These are phyloP conservation scores for Marchantia paleacea DNA, from an alignment of 225 moss, liverwort and hornwort genomes.

Conservation along the genomic window DNA sequence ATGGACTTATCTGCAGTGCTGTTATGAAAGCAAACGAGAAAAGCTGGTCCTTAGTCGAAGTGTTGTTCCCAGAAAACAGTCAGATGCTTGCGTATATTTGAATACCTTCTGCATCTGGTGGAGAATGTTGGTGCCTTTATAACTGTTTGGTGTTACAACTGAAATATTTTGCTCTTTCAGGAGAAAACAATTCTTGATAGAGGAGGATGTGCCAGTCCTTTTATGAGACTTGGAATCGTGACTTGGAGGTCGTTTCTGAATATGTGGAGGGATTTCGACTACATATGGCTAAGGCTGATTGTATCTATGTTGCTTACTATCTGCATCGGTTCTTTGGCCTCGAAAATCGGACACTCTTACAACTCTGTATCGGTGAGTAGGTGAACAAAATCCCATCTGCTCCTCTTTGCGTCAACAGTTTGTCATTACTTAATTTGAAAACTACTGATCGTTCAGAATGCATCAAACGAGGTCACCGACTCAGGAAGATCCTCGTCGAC, in stretches of 20 bases:
- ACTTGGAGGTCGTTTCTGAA: constrained; percentile 53
- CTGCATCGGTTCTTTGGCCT: constrained; percentile 46
- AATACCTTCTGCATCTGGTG: neutral
- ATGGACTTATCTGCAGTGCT: neutral
- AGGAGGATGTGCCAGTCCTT: constrained; percentile 23
- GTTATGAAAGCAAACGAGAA: neutral
- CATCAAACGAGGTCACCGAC: no score
- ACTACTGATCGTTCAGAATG: no score
- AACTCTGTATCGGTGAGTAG: constrained; percentile 36
- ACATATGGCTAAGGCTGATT: constrained; percentile 52
- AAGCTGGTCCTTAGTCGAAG: neutral
- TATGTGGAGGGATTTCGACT: constrained; percentile 50
- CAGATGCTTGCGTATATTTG: no score
- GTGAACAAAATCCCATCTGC: neutral
- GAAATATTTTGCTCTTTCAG: constrained; percentile 23
- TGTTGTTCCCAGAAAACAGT: neutral
- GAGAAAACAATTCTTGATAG: constrained; percentile 36
- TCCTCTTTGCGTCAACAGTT: neutral
- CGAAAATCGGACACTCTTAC: constrained; percentile 41
- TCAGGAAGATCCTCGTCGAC: no score
- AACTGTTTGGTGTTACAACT: neutral
- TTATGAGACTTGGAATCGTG: constrained; percentile 40
- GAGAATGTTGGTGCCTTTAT: neutral
- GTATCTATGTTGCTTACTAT: constrained; percentile 39
- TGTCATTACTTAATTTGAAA: no score